These are phyloP conservation scores for Ogataea wickerhamii DNA, from an alignment of 805 yeast genomes.

Conservation along the genomic window DNA sequence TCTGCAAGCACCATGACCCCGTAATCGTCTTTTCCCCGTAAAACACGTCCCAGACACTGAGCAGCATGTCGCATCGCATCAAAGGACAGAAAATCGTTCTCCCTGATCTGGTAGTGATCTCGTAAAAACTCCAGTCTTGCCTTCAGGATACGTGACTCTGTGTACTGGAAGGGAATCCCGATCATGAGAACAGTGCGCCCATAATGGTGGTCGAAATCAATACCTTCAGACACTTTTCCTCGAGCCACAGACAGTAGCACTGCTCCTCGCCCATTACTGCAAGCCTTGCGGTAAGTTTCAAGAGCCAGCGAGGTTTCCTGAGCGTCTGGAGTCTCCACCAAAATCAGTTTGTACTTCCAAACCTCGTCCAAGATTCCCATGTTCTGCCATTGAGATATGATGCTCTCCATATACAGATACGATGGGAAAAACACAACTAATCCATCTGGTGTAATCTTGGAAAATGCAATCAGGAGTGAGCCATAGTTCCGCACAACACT, in stretches of 20 bases:
- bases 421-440: constrained; percentile 97
- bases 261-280: constrained; percentile 97
- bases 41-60: constrained; percentile 94
- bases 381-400: constrained; percentile 97
- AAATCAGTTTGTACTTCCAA: constrained; percentile 92
- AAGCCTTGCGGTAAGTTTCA: constrained; percentile 94
- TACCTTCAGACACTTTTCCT: constrained; percentile 98
- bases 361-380: constrained; percentile 98
- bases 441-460: constrained; percentile 97
- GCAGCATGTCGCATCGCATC: constrained; percentile 99
- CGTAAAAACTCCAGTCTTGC: constrained; percentile 92
- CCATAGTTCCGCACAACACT: constrained; percentile 97
- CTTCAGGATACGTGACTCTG: constrained; percentile 92
- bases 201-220: constrained; percentile 97
- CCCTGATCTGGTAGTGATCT: constrained; percentile 89
- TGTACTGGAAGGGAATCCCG: constrained; percentile 98
- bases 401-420: constrained; percentile 95
- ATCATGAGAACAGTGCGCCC: constrained; percentile 98
- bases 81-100: constrained; percentile 91
- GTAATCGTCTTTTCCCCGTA: constrained; percentile 97
- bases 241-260: constrained; percentile 95
- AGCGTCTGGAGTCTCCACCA: constrained; percentile 98
- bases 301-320: constrained; percentile 95
- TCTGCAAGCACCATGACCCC: constrained; percentile 99
- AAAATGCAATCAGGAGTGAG: constrained; percentile 81